Evolutionary conservation across 1,139 yeast genomes (phyloP), one percentile per base, ranked within the genome.

Genomic region (Debaryomyces sp.): DNA sequence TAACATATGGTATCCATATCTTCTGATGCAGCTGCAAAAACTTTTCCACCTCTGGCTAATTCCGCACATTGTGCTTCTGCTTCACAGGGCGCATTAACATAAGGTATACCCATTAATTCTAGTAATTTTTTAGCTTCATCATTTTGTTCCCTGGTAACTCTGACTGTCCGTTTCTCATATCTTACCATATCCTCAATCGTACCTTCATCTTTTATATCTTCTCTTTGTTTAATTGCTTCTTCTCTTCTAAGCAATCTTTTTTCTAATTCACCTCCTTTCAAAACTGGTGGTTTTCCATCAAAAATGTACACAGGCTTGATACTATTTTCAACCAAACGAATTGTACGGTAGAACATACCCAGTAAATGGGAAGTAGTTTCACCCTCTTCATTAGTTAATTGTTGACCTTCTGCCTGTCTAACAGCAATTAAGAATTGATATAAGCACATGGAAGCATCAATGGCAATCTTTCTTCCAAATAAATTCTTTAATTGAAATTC

Each of bases 1-100:
- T 94, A 94, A 61, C 98, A 94, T 49, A 94, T 68, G 0, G 99
- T 95, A 69, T 94, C 99, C 99, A 94, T 94, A 81, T 94, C 99
- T 66, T 94, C 99, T 3, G 96, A 89, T 0, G 98, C 99, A 2
- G 99, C 97, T 10, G 96, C 99, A 64, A 85, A 94, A 0, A 94
- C 98, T 62, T 86, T 87, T 4, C 96, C 97, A 13, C 84, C 82
- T 51, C 84, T 81, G 2, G 98, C 97, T 49, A 94, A 71, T 55
- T 85, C 96, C 0, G 99, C 99, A 73, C 99, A 94, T 62, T 94
- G 98, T 0, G 99, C 97, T 65, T 94, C 99, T 0, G 99, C 99
- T 68, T 94, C 99, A 66, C 97, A 87, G 1, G 99, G 99, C 0
- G 99, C 98, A 49, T 85, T 83, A 6, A 94, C 87, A 59, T 75